Evolutionary conservation across 2,329 filamentous ascomycete species (phyloP), one percentile per base, ranked within the genome.

Genomic region (Nigrospora osmanthi): DNA sequence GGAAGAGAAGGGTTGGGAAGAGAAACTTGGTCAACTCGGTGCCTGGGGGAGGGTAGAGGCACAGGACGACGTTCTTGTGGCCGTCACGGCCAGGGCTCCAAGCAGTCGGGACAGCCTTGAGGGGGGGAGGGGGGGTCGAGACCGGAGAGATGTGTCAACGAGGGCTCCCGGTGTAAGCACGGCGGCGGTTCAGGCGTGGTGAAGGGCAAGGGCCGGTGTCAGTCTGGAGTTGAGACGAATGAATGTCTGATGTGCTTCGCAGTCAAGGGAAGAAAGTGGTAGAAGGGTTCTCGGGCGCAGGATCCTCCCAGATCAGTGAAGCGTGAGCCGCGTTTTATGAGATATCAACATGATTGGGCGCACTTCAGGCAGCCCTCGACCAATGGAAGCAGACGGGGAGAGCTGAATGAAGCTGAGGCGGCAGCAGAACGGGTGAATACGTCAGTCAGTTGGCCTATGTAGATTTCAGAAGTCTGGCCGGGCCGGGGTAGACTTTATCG

Each of bases 321-420:
- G 61, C 58, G 64, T 69, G 61, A 61, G 61, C 67, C 58, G 62
- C 58, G 61, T 68, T 61, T 61, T 61, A 56, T 55, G 54, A 63
- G 55, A 55, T 61, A 61, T 64, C 52, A 61, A 67, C 61, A 66
- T 72, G 68, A 72, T 72, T 72, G 69, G 70, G 52, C 52, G 56
- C 51, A 56, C 49, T 49, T 49, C 49, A 58, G 53, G 34, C 45
- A 50, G 52, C 49, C 47, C 54, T 54, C 57, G 58, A 61, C 70
- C 68, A 71, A 71, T 68, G 62, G 63, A 66, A 45, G 57, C 49
- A 48, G 48, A 50, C 54, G 49, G 54, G 53, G 54, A 53, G 47
- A 54, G 51, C 47, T 54, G 51, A 53, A 52, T 50, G 49, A 49
- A 53, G 54, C 57, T 54, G 54, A 60, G 57, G 53, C 54, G 53